Conservation (phyloP, 164 flowering plant species). For the Tinospora cordifolia region DNA sequence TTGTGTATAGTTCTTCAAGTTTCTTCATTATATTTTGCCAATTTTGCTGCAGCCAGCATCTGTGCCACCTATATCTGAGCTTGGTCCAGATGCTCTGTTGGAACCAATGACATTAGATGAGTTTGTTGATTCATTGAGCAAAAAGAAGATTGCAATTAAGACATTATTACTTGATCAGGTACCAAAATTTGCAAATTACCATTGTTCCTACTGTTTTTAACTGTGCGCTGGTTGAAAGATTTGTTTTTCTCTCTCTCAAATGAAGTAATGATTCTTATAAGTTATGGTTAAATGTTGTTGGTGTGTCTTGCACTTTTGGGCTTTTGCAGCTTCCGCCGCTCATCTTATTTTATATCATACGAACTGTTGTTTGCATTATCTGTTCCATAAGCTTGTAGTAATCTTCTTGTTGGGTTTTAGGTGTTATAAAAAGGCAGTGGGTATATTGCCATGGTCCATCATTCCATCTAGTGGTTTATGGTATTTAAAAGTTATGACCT, state of each 20-base stretch:
- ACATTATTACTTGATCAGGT: constrained; percentile 95
- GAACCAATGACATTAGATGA: constrained; percentile 70
- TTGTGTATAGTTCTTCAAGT: neutral
- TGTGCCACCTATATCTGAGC: constrained; percentile 84
- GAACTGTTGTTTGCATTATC: neutral
- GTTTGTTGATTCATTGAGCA: constrained; percentile 45
- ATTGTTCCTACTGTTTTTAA: too few relatives aligned
- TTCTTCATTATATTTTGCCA: constrained; percentile 1
- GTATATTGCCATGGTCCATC: too few relatives aligned
- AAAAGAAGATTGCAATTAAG: constrained; percentile 80
- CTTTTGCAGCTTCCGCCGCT: too few relatives aligned
- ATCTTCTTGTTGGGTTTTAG: neutral
- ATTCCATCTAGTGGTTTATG: neutral
- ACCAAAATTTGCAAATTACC: neutral
- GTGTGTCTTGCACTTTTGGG: too few relatives aligned
- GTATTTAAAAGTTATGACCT: too few relatives aligned
- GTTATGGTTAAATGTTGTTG: too few relatives aligned
- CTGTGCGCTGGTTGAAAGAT: neutral
- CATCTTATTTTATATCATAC: neutral
- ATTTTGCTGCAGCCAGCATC: constrained; percentile 58
- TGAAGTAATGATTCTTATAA: neutral
- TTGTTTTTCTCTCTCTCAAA: neutral
- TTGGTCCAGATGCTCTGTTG: constrained; percentile 90
- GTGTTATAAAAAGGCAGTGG: neutral
- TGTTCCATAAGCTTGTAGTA: neutral